These are phyloP conservation scores for Ailanthus altissimus DNA, from an alignment of 345 rosid species.

Conservation along the genomic window DNA sequence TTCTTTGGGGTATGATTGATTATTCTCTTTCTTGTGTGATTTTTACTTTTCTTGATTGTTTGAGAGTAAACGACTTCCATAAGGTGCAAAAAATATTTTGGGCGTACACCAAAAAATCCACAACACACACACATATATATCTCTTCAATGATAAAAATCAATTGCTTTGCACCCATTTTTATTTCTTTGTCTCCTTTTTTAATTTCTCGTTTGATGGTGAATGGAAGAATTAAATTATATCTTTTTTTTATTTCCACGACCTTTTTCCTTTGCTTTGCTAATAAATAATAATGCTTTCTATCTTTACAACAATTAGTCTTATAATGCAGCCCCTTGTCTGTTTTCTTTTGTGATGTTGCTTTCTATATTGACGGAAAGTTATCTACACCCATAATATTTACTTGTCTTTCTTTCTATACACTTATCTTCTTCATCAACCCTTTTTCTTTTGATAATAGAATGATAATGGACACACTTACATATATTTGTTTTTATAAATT, in stretches of 20 bases:
- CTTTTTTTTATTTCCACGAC: conserved; percentile 2
- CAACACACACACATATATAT: too few relatives aligned
- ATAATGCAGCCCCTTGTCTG: conserved; percentile 22
- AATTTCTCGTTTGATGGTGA: conserved; percentile 3
- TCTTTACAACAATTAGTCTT: conserved; percentile 29
- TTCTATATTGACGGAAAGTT: background rate
- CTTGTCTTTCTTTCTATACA: background rate
- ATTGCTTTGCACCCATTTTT: background rate
- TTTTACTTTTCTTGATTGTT: too few relatives aligned
- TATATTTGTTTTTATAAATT: background rate
- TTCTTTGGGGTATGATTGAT: too few relatives aligned
- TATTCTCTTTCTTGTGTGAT: too few relatives aligned
- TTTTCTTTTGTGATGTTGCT: background rate
- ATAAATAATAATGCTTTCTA: conserved; percentile 20
- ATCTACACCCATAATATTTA: background rate
- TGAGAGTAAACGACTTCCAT: too few relatives aligned
- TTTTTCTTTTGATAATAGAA: background rate
- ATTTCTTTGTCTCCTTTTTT: background rate
- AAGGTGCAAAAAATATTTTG: too few relatives aligned
- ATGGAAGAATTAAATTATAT: background rate
- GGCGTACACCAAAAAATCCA: too few relatives aligned
- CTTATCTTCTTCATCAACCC: background rate
- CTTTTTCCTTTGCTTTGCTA: conserved; percentile 8
- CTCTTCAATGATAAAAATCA: too few relatives aligned
- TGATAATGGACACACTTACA: background rate